Percentiles rank a stretch among this genome's conserved stretches.
phyloP scores from a whole-genome alignment of 805 yeast species.

The Maudiozyma pseudohumilis region DNA sequence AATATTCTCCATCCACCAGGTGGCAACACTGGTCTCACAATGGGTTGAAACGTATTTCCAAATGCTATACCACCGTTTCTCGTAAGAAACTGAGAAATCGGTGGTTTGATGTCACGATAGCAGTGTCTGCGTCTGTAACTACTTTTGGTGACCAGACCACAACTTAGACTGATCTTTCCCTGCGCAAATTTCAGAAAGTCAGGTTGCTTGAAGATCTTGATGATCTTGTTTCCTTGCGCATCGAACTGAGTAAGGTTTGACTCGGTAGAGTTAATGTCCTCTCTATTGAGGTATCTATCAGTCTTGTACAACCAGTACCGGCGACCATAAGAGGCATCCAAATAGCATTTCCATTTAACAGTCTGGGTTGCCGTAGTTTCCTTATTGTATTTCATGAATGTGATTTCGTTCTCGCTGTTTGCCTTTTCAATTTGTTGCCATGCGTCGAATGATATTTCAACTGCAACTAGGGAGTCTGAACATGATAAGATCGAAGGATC shows the following conservation, averaged over 20 bases:
- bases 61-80: slow-evolving; percentile 24
- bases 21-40: slow-evolving; percentile 22
- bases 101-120: slow-evolving; percentile 27
- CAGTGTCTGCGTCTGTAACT: slow-evolving; percentile 20
- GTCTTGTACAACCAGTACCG: slow-evolving; percentile 69
- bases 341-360: slow-evolving; percentile 27
- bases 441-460: slow-evolving; percentile 55
- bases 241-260: slow-evolving; percentile 47
- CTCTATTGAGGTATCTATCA: slow-evolving; percentile 28
- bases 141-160: slow-evolving; percentile 27
- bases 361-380: slow-evolving; percentile 11
- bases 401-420: slow-evolving; percentile 21
- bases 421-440: slow-evolving; percentile 28
- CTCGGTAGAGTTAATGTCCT: slow-evolving; percentile 21
- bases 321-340: slow-evolving; percentile 45
- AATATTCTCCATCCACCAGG: slow-evolving; percentile 30
- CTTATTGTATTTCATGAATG: slow-evolving; percentile 12
- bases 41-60: slow-evolving; percentile 16
- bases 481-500: slow-evolving; percentile 36
- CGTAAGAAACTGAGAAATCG: slow-evolving; percentile 26
- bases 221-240: slow-evolving; percentile 52
- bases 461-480: slow-evolving; percentile 43
- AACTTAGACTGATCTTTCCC: slow-evolving; percentile 31
- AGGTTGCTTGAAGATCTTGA: slow-evolving; percentile 32
- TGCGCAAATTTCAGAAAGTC: slow-evolving; percentile 33